These are phyloP conservation scores for Pterula multifida DNA, from an alignment of 1,284 basidiomycete species.

Conservation along the genomic window DNA sequence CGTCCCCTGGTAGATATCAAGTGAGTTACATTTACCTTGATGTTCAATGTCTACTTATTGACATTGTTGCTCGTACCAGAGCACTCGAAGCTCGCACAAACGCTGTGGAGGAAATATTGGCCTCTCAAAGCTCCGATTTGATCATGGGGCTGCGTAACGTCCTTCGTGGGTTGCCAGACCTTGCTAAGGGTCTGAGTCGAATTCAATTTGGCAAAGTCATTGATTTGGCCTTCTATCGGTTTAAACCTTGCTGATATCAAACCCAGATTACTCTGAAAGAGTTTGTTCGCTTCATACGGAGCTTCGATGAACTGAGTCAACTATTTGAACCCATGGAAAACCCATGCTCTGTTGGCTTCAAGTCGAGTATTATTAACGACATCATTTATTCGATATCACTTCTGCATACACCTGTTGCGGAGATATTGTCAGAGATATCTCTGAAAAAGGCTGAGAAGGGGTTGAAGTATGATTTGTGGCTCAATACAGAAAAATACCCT, in stretches of 20 bases:
- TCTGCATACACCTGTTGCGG: conserved; percentile 42
- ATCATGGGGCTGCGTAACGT: conserved; percentile 57
- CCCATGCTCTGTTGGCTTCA: conserved; percentile 41
- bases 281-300: conserved; percentile 63
- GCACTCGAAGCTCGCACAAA: conserved; percentile 66
- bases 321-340: conserved; percentile 45
- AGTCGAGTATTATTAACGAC: conserved; percentile 57
- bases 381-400: conserved; percentile 62
- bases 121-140: conserved; percentile 37
- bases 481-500: conserved; percentile 59
- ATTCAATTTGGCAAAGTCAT: conserved; percentile 53
- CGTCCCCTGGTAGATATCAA: conserved; percentile 68
- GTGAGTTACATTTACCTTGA: conserved; percentile 28
- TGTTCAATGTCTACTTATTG: conserved; percentile 5
- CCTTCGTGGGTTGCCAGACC: conserved; percentile 73
- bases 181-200: conserved; percentile 79
- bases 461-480: conserved; percentile 67
- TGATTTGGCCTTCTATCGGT: conserved; percentile 44
- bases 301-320: conserved; percentile 62
- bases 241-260: conserved; percentile 4
- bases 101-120: conserved; percentile 74
- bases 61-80: conserved; percentile 22
- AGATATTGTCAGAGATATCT: conserved; percentile 49
- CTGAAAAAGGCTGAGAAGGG: conserved; percentile 59
- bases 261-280: conserved; percentile 75